Evolutionary conservation across 108 stramenopile genomes (phyloP).

Genomic region (Cyclotella baltica): DNA sequence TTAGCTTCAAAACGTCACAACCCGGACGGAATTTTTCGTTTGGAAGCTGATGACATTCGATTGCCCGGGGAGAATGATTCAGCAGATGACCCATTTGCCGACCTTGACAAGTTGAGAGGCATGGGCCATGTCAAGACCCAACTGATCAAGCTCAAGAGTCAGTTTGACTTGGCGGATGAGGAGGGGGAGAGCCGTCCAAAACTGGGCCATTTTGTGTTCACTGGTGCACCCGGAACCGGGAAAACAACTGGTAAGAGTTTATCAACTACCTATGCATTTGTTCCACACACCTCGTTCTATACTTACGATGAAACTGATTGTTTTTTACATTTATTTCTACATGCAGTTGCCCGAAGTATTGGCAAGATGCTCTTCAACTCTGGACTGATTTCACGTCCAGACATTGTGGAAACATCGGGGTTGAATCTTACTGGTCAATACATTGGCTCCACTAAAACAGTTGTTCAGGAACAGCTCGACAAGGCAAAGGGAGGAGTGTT

Average conservation of each 20-base stretch:
- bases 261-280: not conserved
- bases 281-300: not conserved
- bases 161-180: constrained; percentile 24
- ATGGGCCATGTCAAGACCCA: constrained; percentile 49
- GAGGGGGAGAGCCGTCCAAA: constrained; percentile 40
- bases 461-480: constrained; percentile 60
- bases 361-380: constrained; percentile 67
- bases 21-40: constrained; percentile 12
- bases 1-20: constrained; percentile 22
- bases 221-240: constrained; percentile 90
- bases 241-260: constrained; percentile 55
- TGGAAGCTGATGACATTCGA: constrained; percentile 44
- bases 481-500: constrained; percentile 78
- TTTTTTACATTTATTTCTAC: not conserved
- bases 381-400: constrained; percentile 58
- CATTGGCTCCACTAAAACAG: constrained; percentile 63
- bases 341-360: constrained; percentile 72
- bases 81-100: constrained; percentile 32
- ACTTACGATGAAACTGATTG: no score
- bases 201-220: constrained; percentile 66
- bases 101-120: constrained; percentile 39
- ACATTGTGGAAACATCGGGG: constrained; percentile 59
- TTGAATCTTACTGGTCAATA: constrained; percentile 71
- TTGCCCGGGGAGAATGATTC: constrained; percentile 26
- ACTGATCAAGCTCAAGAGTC: constrained; percentile 41